Percentiles rank a stretch among this genome's conserved stretches.
Evolutionary conservation across 371 early-diverging fungal genomes (phyloP).

Genomic region (Circinella umbellata): DNA sequence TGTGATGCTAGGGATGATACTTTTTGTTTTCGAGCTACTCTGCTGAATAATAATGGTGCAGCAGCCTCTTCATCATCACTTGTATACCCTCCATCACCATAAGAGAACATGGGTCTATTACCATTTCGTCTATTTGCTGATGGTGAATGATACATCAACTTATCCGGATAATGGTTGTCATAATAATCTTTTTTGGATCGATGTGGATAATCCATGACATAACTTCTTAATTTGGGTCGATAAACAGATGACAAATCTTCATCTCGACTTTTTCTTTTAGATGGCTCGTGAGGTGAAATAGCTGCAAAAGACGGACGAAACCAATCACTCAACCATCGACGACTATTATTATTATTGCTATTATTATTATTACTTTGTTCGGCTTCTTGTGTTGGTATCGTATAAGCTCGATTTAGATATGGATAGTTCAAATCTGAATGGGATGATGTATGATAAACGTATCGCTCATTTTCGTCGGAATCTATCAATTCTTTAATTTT

Average conservation of each 20-base stretch:
- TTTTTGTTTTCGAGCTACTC: neutral
- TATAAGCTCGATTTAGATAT: conserved; percentile 11
- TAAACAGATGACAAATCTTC: conserved; percentile 5
- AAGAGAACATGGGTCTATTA: conserved; percentile 2
- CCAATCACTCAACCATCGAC: conserved; percentile 12
- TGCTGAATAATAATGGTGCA: conserved; percentile 16
- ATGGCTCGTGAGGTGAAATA: neutral
- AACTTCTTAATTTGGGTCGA: conserved; percentile 38
- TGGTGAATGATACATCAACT: conserved; percentile 8
- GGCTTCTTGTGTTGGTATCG: conserved; percentile 11
- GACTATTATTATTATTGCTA: neutral
- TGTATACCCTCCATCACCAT: conserved; percentile 18
- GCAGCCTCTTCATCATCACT: conserved; percentile 28
- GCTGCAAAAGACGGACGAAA: conserved; percentile 1
- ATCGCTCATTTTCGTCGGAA: conserved; percentile 38
- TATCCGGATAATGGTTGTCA: conserved; percentile 8
- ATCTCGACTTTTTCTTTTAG: neutral
- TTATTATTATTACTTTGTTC: neutral
- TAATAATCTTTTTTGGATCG: conserved; percentile 19
- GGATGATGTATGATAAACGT: conserved; percentile 24
- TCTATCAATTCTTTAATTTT: conserved; percentile 13
- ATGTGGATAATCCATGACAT: conserved; percentile 34
- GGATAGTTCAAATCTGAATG: conserved; percentile 8
- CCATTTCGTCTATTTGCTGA: neutral
- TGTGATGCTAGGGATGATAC: neutral